A percentile compares a stretch with the other conserved stretches of the same genome.
These are phyloP conservation scores for Rhodotorula sp. DNA, from an alignment of 1,284 basidiomycete species.

Conservation along the genomic window DNA sequence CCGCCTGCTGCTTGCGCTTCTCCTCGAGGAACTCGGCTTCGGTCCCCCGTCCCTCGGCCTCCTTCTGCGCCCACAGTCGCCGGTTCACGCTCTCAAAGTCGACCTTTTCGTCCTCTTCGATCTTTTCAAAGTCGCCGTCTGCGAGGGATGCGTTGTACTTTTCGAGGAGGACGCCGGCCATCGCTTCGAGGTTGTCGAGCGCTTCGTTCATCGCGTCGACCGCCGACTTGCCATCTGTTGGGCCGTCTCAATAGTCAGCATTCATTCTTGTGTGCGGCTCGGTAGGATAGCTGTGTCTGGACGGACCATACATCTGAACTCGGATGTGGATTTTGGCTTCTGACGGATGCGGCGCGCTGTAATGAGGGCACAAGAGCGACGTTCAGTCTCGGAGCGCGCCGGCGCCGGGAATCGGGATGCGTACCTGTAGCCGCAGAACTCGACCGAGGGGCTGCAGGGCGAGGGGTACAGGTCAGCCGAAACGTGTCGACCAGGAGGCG, in stretches of 20 bases:
- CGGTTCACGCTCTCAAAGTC: constrained; percentile 42
- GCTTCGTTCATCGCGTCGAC: constrained; percentile 40
- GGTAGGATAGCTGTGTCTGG: not conserved
- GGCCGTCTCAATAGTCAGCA: no score
- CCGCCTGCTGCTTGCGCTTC: constrained; percentile 21
- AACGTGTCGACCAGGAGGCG: not conserved
- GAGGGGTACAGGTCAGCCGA: not conserved
- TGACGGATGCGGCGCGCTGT: constrained; percentile 88
- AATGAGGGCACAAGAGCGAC: not conserved
- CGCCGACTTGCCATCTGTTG: constrained; percentile 43
- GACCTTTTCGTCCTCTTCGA: constrained; percentile 35
- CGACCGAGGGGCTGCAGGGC: constrained; percentile 82
- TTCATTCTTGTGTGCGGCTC: not conserved
- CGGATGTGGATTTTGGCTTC: constrained; percentile 94
- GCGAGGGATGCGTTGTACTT: constrained; percentile 41
- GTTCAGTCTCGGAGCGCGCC: not conserved
- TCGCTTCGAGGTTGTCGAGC: constrained; percentile 42
- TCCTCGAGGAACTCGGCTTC: constrained; percentile 33
- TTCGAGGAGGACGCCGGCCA: constrained; percentile 38
- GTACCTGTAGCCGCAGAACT: constrained; percentile 98
- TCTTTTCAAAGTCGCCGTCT: constrained; percentile 37
- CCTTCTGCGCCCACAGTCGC: constrained; percentile 39
- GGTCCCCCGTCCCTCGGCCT: constrained; percentile 27
- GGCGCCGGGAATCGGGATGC: no score
- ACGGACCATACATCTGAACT: constrained; percentile 97